These are phyloP conservation scores for Tulasnella sp. DNA, from an alignment of 768 basidiomycete genomes.

Conservation along the genomic window DNA sequence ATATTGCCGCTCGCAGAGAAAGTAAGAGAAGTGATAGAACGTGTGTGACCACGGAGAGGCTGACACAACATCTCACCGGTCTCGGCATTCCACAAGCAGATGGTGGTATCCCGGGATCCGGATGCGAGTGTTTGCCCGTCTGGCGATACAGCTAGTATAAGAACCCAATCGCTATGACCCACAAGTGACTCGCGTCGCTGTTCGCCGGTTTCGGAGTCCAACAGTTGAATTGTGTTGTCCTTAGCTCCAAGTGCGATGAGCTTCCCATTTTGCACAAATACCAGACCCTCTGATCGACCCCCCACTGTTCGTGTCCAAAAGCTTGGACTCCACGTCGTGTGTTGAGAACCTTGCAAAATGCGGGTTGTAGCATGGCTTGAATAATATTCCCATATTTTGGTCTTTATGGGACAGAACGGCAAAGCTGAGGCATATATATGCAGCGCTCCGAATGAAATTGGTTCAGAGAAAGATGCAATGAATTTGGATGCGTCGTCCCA, in stretches of 20 bases:
- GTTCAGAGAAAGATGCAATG: not conserved
- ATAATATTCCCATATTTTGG: not conserved
- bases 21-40: not conserved
- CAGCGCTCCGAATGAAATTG: not conserved
- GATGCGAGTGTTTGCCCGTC: not conserved
- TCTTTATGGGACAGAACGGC: not conserved
- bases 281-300: not conserved
- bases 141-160: not conserved
- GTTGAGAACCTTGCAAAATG: not conserved
- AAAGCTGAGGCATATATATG: not conserved
- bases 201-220: not conserved
- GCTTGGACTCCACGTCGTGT: no score
- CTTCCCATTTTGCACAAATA: not conserved
- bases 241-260: not conserved
- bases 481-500: not conserved
- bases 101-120: not conserved
- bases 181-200: not conserved
- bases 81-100: not conserved
- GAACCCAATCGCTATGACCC: not conserved
- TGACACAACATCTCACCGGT: not conserved
- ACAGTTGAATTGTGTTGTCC: not conserved
- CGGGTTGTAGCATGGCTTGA: not conserved
- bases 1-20: not conserved
- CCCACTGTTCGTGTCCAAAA: not conserved
- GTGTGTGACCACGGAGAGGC: not conserved